Base-by-base conservation (phyloP, 2,329 filamentous ascomycete species). In the Domatiomyces catenatus region DNA sequence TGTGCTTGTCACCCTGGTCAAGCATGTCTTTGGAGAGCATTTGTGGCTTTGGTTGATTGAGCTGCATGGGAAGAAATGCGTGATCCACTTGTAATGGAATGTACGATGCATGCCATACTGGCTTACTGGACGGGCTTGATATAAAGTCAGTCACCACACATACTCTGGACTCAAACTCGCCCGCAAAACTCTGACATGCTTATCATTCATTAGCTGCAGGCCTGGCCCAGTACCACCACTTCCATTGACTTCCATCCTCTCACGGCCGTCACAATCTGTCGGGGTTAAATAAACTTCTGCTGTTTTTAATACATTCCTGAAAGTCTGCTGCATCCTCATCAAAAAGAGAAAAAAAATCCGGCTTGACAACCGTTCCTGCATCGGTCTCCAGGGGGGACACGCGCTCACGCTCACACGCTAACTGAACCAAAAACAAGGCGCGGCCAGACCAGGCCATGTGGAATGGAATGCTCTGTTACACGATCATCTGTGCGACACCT, bases 401-500 rank as follows among this genome's bases (percentile, higher is more conserved):
- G 32, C 32, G 15, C 32, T 15, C 32, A 39, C 32, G 10, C 10
- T 39, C 10, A 39, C 22, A 24, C 22, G 22, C 7, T 32, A 32
- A 39, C 32, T 39, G 32, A 39, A 39, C 32, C 32, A 39, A 39
- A 39, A 39, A 39, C 12, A 15, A 39, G 32, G 10, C 10, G 10
- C 10, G 32, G 15, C 32, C 32, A 39, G 39, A 42, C n/a, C n/a
- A n/a, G n/a, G n/a, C n/a, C n/a, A n/a, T n/a, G n/a, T n/a, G n/a
- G 6, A n/a, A 10, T 45, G 15, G 36, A 1, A 22, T 10, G 22
- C 15, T 19, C n/a, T 43, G n/a, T 53, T 51, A 60, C 36, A 60
- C 58, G 48, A 60, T 60, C 58, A 60, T 60, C 43, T 60, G 58
- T 24, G 58, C 58, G 18, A 60, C 58, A 19, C 58, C 92, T 59